phyloP scores from a whole-genome alignment of 257 asterid genomes.

The Solanum acaule region DNA sequence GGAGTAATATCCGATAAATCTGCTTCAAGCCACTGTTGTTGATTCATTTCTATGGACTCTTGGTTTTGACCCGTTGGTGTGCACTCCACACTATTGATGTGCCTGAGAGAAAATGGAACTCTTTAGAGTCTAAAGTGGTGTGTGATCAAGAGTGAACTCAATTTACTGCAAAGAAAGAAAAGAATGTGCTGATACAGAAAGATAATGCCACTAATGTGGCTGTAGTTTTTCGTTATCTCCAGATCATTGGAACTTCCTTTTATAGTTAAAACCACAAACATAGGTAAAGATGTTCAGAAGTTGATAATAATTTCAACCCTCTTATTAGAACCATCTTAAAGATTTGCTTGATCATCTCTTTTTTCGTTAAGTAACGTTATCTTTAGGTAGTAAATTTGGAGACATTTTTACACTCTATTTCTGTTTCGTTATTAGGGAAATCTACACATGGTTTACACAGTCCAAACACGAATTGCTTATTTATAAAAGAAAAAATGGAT shows the following conservation, averaged over 20 bases:
- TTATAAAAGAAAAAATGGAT: too few species aligned
- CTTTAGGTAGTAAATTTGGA: not conserved
- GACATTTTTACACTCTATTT: too few species aligned
- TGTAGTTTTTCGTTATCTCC: not conserved
- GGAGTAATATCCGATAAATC: not conserved
- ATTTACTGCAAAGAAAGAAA: not conserved
- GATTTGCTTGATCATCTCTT: not conserved
- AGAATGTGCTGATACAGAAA: not conserved
- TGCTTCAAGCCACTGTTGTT: not conserved
- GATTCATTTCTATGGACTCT: too few species aligned
- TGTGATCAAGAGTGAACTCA: not conserved
- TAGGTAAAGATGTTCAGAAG: not conserved
- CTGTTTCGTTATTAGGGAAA: too few species aligned
- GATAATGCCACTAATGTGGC: not conserved
- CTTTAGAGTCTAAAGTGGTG: not conserved
- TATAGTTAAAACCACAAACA: not conserved
- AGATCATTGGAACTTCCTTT: not conserved
- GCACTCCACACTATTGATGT: conserved; percentile 69
- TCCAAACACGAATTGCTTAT: too few species aligned
- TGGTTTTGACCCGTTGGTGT: too few species aligned
- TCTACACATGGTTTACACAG: too few species aligned
- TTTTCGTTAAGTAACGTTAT: not conserved
- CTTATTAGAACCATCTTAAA: not conserved
- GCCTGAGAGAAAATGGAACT: conserved; percentile 29
- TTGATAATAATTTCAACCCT: not conserved